Evolutionary conservation across 2,329 filamentous ascomycete genomes (phyloP), one percentile per base, ranked within the genome.

Genomic region (Epichloe glyceriae): DNA sequence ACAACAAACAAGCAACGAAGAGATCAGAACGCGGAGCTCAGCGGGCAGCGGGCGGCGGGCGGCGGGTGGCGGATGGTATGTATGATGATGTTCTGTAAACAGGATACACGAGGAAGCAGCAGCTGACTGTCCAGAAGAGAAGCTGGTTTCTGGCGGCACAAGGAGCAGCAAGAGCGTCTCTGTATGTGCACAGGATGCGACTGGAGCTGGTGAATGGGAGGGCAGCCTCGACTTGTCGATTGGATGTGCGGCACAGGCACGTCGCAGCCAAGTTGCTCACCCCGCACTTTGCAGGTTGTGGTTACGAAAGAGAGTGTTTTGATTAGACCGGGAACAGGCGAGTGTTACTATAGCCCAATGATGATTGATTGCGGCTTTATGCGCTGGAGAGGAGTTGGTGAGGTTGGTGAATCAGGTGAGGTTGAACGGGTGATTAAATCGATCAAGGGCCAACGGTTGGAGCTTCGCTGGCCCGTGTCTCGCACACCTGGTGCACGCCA

Each of bases 171-270:
- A 43, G 42, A 33, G 42, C n/a, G 42, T 44, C 26, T 46, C 35
- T 43, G 17, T 22, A 33, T 37, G 26, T 26, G 45, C 4, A 17
- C 26, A 34, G 20, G 15, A 26, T 37, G 44, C 15, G 49, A 47
- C 46, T 30, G 50, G 40, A 52, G 50, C 46, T 51, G 49, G 50
- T 38, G 50, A 51, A 51, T 55, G 56, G 61, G 62, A 61, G 63
- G 62, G 63, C 55, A 62, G 60, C 51, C 50, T 54, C 53, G 57
- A 56, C 47, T 54, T 55, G 26, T 42, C 60, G 58, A 66, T 65
- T 62, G 62, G 60, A 57, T 53, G 56, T 48, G 47, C 40, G 39
- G 14, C 34, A 44, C 33, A 49, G 54, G 51, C 37, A 50, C 52
- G 56, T 54, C 47, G 53, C 56, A 56, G 54, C 50, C 38, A 52